Base-by-base conservation (phyloP, 169 alveolate species). In the Theileria annulata region DNA sequence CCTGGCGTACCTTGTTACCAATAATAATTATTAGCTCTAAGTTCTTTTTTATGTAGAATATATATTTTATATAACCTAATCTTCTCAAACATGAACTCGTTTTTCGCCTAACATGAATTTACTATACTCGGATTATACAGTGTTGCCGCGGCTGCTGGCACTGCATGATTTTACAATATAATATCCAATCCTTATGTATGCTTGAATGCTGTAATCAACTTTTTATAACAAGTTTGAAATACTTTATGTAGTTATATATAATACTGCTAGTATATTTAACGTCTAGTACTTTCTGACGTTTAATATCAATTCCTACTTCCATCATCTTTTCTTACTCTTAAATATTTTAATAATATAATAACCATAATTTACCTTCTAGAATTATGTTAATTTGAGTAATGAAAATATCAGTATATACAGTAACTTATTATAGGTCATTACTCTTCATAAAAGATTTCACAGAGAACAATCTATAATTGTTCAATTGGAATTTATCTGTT, bases 1-100 rank as follows among this genome's bases (percentile, higher is more conserved):
- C 93, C 92, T 79, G 84, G 89, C 89, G 79, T 79, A 79, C 87
- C 89, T 66, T 79, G 31, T 47, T 15, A n/a, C 70, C 88, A 30
- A 70, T 15, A 9, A 25, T 67, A 67, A 9, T 8, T 67, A 10
- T 19, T 59, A 67, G 75, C 68, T 67, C 75, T 67, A 17, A 12
- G 15, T 67, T 67, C 9, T 10, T 10, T 9, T 30, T 30, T 67
- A 67, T 30, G 69, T 37, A 67, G 75, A 67, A 25, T 30, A n/a
- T 30, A 19, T 37, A 19, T 67, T n/a, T n/a, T n/a, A n/a, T n/a
- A 19, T 67, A 9, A 31, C 58, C 8, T 25, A 31, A 31, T 67
- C 75, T 30, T 67, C 75, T 31, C 69, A 23, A n/a, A 67, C 69
- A 27, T 67, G 75, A 67, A 67, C 75, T 67, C 75, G 25, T 67